Base-by-base conservation (phyloP, 139 green algal genomes). In the Volvox reticuliferus region DNA sequence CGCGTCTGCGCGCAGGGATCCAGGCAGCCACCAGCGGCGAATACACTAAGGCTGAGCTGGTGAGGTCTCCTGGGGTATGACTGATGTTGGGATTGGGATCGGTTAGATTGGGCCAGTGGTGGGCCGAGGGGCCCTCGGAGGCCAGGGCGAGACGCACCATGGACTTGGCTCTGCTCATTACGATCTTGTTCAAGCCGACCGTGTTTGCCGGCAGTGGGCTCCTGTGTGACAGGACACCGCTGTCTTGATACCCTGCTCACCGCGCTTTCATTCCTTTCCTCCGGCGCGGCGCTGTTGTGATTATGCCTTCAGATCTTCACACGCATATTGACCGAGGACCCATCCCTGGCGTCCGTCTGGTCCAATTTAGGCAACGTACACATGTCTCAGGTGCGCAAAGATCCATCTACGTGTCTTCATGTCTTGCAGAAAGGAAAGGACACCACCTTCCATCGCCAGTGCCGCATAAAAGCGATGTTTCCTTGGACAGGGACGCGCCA, bases 361-460 rank as follows among this genome's bases (percentile, higher is more conserved):
- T 84, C 71, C 50, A 90, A 90, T 79, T n/a, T 90, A 32, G 86
- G 86, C 50, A 90, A 90, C 73, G 86, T 90, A 5, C 86, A 90
- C 73, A 90, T 90, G 86, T 65, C 67, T 1, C 85, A 89, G 84
- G 84, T 81, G n/a, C 24, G n/a, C 26, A 2, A 18, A 32, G 44
- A 55, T 5, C 44, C 5, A 55, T 55, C 44, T n/a, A n/a, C n/a
- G n/a, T n/a, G n/a, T n/a, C n/a, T n/a, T n/a, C n/a, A 5, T 55
- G 44, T 55, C 44, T 5, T 55, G 5, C 44, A 14, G 44, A 5
- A 55, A 5, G 9, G 44, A 55, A 55, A 55, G 44, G 44, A 55
- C 5, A 55, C 9, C 44, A 55, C 44, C 44, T 55, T 9, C 5
- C 44, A 55, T 55, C 44, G 44, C 44, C 44, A 55, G 44, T 55